Evolutionary conservation across 2,329 filamentous ascomycete genomes (phyloP), one percentile per base, ranked within the genome.

Genomic region (Dactylonectria estremocensis): DNA sequence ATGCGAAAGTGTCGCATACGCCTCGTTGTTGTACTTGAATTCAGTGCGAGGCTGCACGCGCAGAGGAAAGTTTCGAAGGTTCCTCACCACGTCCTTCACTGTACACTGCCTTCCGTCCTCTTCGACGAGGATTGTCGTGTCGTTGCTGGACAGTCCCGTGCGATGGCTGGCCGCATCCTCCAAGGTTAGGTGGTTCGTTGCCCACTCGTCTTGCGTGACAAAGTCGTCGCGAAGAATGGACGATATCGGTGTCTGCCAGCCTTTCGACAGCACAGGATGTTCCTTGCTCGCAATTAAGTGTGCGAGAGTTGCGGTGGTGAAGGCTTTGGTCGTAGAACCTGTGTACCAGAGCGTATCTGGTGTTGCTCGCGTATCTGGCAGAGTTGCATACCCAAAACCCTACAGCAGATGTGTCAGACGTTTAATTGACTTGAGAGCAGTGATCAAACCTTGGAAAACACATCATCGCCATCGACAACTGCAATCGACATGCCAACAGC

Each of bases 311-410:
- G 87, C 87, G 1, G 85, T 83, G 0, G 84, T 86, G 53, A 88
- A 83, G 2, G 87, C 85, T 74, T 90, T 90, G 24, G 86, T 88
- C 0, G 83, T 88, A 49, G 86, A 89, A 2, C 83, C 89, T 3
- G 81, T 82, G 64, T 86, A 87, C 78, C 87, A 90, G 2, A 90
- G 79, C 0, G 87, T 89, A 28, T 85, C 79, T 61, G 56, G 80
- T 73, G 70, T 82, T 66, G 67, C 84, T 77, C 68, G 83, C 79
- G 33, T 81, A 80, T 83, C 84, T 68, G 68, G 77, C 11, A 79
- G 22, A 0, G 71, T 76, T 13, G 78, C 75, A 31, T 63, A 69
- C 2, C 78, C 78, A 48, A 76, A 79, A 11, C 71, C 76, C 77
- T 79, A 16, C 10, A 49, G 22, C 24, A 14, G 8, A 6, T 56